Evolutionary conservation across 2,329 filamentous ascomycete species (phyloP).

Genomic region (Xylaria sp.): DNA sequence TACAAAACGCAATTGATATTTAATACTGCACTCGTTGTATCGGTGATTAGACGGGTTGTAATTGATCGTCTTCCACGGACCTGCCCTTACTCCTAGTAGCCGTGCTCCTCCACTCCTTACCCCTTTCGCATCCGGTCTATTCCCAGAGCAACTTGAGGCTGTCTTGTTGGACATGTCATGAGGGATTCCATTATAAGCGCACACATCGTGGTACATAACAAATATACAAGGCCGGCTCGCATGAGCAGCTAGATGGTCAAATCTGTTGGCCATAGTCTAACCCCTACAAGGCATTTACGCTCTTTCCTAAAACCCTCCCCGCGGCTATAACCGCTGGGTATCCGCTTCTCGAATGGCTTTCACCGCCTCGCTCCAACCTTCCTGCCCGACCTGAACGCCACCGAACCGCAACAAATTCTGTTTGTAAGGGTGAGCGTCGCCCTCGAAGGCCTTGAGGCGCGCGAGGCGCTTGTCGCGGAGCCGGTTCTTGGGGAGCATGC

Average conservation of each 20-base stretch:
- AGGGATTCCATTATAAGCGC: slow-evolving; percentile 39
- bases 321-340: slow-evolving; percentile 59
- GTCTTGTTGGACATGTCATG: slow-evolving; percentile 28
- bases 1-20: slow-evolving; percentile 34
- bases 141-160: not conserved
- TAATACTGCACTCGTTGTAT: slow-evolving; percentile 10
- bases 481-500: slow-evolving; percentile 98
- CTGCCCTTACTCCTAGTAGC: not conserved
- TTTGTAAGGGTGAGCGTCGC: slow-evolving; percentile 90
- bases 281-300: not conserved
- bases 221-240: slow-evolving; percentile 40
- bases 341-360: slow-evolving; percentile 62
- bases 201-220: slow-evolving; percentile 43
- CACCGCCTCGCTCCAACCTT: slow-evolving; percentile 64
- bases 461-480: slow-evolving; percentile 87
- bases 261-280: not conserved
- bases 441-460: slow-evolving; percentile 94
- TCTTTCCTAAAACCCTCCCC: slow-evolving; percentile 1
- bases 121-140: not conserved
- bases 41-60: not conserved
- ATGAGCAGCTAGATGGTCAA: slow-evolving; percentile 12
- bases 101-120: not conserved
- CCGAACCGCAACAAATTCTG: slow-evolving; percentile 82
- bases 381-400: slow-evolving; percentile 64
- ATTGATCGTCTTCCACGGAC: not conserved